These are phyloP conservation scores for Amanita subjunquillea DNA, from an alignment of 768 basidiomycete species.

Conservation along the genomic window DNA sequence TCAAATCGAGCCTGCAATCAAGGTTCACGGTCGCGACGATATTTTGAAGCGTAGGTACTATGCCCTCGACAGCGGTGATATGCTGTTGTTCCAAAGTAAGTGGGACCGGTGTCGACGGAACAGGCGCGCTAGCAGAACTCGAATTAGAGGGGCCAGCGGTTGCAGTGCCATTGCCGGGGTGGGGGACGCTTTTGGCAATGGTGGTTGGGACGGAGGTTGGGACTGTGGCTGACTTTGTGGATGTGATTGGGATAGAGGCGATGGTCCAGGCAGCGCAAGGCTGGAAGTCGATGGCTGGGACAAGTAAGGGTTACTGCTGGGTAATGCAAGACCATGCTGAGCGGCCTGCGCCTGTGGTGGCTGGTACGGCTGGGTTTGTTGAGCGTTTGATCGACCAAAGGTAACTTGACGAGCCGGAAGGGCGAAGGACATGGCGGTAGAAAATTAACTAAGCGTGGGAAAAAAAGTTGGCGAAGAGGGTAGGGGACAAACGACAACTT, in stretches of 20 bases:
- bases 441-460: conserved; percentile 32
- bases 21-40: conserved; percentile 99
- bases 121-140: conserved; percentile 32
- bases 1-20: conserved; percentile 91
- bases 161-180: conserved; percentile 25
- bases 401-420: conserved; percentile 73
- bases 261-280: conserved; percentile 41
- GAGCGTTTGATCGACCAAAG: conserved; percentile 55
- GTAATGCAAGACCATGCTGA: conserved; percentile 43
- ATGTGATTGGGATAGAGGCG: conserved; percentile 47
- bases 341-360: conserved; percentile 30
- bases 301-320: conserved; percentile 43
- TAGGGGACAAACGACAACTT: conserved; percentile 16
- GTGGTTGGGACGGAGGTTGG: conserved; percentile 16
- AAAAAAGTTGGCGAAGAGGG: conserved; percentile 25
- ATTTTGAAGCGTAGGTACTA: conserved; percentile 98
- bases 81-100: conserved; percentile 87
- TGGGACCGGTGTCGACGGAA: conserved; percentile 60
- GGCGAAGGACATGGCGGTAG: conserved; percentile 42
- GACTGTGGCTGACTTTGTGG: conserved; percentile 27
- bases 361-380: conserved; percentile 29
- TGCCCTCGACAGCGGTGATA: conserved; percentile 94
- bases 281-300: conserved; percentile 23
- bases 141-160: conserved; percentile 47
- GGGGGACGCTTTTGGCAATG: conserved; percentile 13